Evolutionary conservation across 257 asterid genomes (phyloP).

Genomic region (Fraxinus cuspidata): DNA sequence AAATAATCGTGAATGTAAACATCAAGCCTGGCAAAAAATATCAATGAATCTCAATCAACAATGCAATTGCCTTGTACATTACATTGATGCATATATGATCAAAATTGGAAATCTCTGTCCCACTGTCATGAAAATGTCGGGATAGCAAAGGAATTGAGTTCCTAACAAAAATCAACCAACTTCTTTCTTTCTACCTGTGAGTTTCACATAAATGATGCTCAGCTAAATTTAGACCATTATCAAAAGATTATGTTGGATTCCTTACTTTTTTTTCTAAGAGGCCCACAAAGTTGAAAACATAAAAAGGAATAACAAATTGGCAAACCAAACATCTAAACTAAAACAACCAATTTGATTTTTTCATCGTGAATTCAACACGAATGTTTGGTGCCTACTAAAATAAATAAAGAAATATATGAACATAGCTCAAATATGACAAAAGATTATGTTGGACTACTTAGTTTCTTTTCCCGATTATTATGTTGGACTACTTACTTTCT

Average conservation of each 20-base stretch:
- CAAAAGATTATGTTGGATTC: constrained; percentile 13
- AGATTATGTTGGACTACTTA: neutral
- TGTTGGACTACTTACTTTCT: neutral
- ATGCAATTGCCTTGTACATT: neutral
- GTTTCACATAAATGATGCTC: neutral
- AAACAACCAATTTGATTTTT: neutral
- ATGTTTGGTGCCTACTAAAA: neutral
- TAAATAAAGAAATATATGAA: neutral
- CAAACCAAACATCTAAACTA: neutral
- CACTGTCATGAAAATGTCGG: constrained; percentile 10
- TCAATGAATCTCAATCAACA: constrained; percentile 3
- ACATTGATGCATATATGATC: neutral
- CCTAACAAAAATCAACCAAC: constrained; percentile 2
- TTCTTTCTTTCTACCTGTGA: constrained; percentile 17
- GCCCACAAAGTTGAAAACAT: neutral
- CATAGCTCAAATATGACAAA: neutral
- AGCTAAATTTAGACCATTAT: neutral
- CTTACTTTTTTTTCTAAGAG: neutral
- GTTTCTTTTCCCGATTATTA: neutral
- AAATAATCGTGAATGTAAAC: constrained; percentile 97
- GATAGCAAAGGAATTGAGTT: neutral
- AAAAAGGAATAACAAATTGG: neutral
- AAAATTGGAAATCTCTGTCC: neutral
- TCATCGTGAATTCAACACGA: neutral
- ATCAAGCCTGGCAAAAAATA: constrained; percentile 76